Percentiles rank a stretch among this genome's conserved stretches.
phyloP scores from a whole-genome alignment of 2,329 filamentous ascomycete species.

The Colletotrichum tabaci region DNA sequence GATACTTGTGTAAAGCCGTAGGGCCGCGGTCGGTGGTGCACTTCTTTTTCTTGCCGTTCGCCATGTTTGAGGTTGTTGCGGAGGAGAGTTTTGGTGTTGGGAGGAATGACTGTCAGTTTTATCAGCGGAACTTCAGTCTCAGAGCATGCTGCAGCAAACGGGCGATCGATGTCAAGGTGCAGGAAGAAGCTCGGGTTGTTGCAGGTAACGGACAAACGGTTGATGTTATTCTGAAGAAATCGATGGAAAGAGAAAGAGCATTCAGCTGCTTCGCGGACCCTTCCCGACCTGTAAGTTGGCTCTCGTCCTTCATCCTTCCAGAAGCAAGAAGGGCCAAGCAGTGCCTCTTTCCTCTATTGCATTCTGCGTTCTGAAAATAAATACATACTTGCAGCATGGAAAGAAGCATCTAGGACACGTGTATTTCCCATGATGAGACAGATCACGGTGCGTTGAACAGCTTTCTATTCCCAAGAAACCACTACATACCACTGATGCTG shows the following conservation, averaged over 20 bases:
- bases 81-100: background rate
- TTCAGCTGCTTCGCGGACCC: background rate
- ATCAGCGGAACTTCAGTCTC: background rate
- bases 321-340: background rate
- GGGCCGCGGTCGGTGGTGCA: conserved; percentile 52
- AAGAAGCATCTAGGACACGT: no score
- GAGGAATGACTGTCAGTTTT: background rate
- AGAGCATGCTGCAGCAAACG: background rate
- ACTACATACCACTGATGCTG: background rate
- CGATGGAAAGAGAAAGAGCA: background rate
- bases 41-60: conserved; percentile 39
- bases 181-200: background rate
- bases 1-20: conserved; percentile 58
- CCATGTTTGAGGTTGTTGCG: conserved; percentile 13
- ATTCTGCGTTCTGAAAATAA: no score
- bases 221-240: no score
- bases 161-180: no score
- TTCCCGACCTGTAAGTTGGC: background rate
- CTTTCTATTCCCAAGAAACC: background rate
- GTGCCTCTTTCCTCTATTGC: background rate
- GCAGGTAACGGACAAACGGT: background rate
- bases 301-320: background rate
- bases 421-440: no score
- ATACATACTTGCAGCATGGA: no score
- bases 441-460: background rate